Percentiles rank a stretch among this genome's conserved stretches.
Evolutionary conservation across 257 asterid genomes (phyloP).

Genomic region (Solanum peruvianum): DNA sequence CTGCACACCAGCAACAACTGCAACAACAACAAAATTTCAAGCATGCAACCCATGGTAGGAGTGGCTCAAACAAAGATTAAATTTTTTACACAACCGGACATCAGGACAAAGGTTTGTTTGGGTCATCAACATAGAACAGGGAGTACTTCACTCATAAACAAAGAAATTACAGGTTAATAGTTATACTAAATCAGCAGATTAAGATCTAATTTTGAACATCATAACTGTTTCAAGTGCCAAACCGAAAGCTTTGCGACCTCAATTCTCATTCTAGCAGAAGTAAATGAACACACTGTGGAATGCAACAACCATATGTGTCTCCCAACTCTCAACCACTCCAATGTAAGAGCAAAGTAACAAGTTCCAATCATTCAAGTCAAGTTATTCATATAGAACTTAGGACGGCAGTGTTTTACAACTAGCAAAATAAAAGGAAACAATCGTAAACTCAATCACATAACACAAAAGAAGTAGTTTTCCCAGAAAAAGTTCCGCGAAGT

Average conservation of each 20-base stretch:
- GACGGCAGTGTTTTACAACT: background rate
- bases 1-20: conserved; percentile 80
- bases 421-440: background rate
- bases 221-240: background rate
- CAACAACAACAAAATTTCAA: conserved; percentile 5
- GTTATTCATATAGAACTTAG: background rate
- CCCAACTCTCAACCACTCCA: background rate
- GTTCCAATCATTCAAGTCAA: background rate
- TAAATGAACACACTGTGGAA: background rate
- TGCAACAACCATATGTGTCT: background rate
- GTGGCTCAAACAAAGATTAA: background rate
- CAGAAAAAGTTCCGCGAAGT: background rate
- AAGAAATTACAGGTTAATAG: background rate
- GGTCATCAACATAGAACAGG: background rate
- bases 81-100: background rate
- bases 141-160: background rate
- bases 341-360: background rate
- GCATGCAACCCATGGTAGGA: background rate
- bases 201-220: background rate
- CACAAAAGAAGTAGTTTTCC: background rate
- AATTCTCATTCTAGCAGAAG: background rate
- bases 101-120: background rate
- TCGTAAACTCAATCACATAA: background rate
- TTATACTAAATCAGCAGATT: background rate
- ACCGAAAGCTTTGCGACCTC: background rate